Conservation (phyloP, 208 protist species). For the Angomonas ambiguus region DNA sequence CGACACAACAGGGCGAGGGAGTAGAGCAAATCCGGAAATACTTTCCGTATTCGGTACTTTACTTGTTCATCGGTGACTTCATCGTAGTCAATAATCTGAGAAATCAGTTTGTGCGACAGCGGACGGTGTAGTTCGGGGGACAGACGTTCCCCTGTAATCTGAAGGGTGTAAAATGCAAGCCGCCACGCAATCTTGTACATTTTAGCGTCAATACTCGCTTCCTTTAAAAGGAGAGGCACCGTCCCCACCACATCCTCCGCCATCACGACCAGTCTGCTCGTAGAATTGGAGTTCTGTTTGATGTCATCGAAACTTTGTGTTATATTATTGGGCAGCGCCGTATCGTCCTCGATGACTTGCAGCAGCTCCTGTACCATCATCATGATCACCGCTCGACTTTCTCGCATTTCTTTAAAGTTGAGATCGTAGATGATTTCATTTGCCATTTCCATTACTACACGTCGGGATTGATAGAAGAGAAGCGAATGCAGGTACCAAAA, state of each 20-base stretch:
- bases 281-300: conserved; percentile 20
- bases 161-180: conserved; percentile 53
- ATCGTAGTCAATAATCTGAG: conserved; percentile 36
- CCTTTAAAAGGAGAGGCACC: conserved; percentile 61
- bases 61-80: conserved; percentile 29
- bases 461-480: conserved; percentile 69
- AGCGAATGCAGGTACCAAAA: conserved; percentile 77
- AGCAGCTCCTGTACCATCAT: conserved; percentile 60
- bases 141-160: conserved; percentile 23
- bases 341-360: conserved; percentile 51
- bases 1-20: conserved; percentile 45
- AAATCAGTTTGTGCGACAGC: conserved; percentile 36
- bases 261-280: conserved; percentile 11
- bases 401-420: conserved; percentile 48
- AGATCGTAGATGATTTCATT: conserved; percentile 59
- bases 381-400: conserved; percentile 48
- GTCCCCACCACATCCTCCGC: conserved; percentile 25
- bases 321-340: conserved; percentile 34
- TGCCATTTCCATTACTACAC: conserved; percentile 46
- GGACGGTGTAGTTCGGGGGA: conserved; percentile 5
- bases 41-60: conserved; percentile 31
- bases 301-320: conserved; percentile 35
- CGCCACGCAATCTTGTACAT: conserved; percentile 63
- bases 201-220: conserved; percentile 26
- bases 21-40: conserved; percentile 51